Evolutionary conservation across 2,329 filamentous ascomycete species (phyloP).

Genomic region (Fusarium continuum): DNA sequence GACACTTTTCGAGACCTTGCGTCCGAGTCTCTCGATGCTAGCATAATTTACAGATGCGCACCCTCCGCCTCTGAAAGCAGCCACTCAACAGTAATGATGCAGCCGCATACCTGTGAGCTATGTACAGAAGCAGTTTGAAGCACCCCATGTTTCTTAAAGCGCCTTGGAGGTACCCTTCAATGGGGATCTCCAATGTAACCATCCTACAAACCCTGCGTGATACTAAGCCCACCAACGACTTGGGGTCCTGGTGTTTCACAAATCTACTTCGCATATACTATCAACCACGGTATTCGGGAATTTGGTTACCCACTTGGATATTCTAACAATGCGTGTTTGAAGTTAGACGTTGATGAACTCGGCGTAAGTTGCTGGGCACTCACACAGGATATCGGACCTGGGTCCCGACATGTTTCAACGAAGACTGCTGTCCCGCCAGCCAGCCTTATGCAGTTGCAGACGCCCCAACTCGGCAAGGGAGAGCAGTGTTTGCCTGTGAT

Average conservation of each 20-base stretch:
- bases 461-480: conserved; percentile 18
- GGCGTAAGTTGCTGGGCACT: neutral
- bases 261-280: neutral
- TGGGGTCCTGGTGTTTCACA: conserved; percentile 19
- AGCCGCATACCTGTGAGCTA: conserved; percentile 1
- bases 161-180: conserved; percentile 22
- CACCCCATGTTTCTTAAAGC: conserved; percentile 37
- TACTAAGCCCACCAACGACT: conserved; percentile 27
- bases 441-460: conserved; percentile 6
- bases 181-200: conserved; percentile 31
- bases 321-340: conserved; percentile 3
- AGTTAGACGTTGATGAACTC: neutral
- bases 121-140: conserved; percentile 7
- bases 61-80: neutral
- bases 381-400: conserved; percentile 5
- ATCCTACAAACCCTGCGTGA: conserved; percentile 25
- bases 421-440: neutral
- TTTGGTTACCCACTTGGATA: neutral
- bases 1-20: neutral
- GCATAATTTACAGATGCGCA: neutral
- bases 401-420: neutral
- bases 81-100: conserved; percentile 5
- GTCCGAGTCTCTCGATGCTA: neutral
- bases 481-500: conserved; percentile 20
- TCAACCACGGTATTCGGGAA: neutral